Evolutionary conservation across 768 basidiomycete genomes (phyloP).

Genomic region (Amanita thiersii): DNA sequence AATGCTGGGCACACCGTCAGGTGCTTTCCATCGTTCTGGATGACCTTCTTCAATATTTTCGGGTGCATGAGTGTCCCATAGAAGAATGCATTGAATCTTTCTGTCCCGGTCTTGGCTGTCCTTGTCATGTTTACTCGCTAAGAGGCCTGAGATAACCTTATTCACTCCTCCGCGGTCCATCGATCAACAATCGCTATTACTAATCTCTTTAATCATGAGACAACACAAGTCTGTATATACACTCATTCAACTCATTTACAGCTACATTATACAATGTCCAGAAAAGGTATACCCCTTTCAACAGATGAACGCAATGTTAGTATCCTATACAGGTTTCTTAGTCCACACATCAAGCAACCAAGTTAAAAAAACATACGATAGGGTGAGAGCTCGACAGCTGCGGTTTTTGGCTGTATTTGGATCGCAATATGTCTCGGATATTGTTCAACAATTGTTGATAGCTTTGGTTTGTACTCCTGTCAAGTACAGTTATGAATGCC

Average conservation of each 20-base stretch:
- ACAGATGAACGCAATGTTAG: slow-evolving; percentile 22
- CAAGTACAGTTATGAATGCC: slow-evolving; percentile 53
- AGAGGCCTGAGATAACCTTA: too few relatives aligned
- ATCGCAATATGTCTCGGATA: slow-evolving; percentile 29
- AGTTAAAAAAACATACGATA: slow-evolving; percentile 26
- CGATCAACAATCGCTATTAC: too few relatives aligned
- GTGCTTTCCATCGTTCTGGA: slow-evolving; percentile 56
- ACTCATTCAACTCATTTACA: too few relatives aligned
- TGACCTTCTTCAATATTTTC: slow-evolving; percentile 68
- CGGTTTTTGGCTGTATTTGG: slow-evolving; percentile 36
- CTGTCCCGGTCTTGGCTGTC: not conserved
- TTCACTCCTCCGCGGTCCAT: too few relatives aligned
- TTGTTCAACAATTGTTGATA: slow-evolving; percentile 33
- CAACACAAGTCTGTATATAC: too few relatives aligned
- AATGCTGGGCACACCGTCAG: slow-evolving; percentile 69
- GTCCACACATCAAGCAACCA: not conserved
- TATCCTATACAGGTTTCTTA: slow-evolving; percentile 16
- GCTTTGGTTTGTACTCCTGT: slow-evolving; percentile 31
- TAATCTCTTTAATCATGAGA: too few relatives aligned
- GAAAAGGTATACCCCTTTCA: slow-evolving; percentile 9
- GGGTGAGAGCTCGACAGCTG: slow-evolving; percentile 32
- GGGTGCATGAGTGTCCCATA: slow-evolving; percentile 92
- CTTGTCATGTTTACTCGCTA: slow-evolving; percentile 1
- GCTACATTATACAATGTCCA: not conserved
- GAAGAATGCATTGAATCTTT: slow-evolving; percentile 58